Conservation (phyloP, 1,284 basidiomycete species). For the Puccinia polysora region DNA sequence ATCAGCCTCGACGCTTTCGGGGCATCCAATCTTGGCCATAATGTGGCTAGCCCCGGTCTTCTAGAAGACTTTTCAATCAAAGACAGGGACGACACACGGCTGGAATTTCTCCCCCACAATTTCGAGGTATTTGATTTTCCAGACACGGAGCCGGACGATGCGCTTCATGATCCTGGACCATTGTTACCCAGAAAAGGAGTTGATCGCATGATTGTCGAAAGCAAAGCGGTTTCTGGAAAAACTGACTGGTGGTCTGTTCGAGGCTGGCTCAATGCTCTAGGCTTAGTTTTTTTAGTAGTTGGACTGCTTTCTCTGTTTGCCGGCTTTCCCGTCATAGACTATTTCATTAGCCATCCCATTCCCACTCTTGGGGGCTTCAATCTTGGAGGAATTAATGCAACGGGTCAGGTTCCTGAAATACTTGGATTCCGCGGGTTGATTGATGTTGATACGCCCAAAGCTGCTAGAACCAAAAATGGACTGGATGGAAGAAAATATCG, state of each 20-base stretch:
- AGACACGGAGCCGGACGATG: conserved; percentile 35
- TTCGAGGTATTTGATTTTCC: conserved; percentile 37
- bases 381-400: conserved; percentile 69
- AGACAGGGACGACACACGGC: conserved; percentile 9
- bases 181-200: conserved; percentile 34
- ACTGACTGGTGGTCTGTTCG: conserved; percentile 23
- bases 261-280: conserved; percentile 41
- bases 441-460: conserved; percentile 66
- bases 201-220: conserved; percentile 41
- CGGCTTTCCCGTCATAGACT: conserved; percentile 55
- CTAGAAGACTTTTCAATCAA: conserved; percentile 17
- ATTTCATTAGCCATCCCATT: conserved; percentile 50
- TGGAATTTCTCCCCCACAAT: conserved; percentile 36
- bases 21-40: background rate
- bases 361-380: conserved; percentile 59
- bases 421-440: conserved; percentile 68
- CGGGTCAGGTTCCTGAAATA: conserved; percentile 64
- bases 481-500: conserved; percentile 49
- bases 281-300: conserved; percentile 18
- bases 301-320: conserved; percentile 47
- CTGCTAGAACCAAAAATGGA: conserved; percentile 47
- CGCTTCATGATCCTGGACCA: conserved; percentile 39
- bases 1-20: background rate
- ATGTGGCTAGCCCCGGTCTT: background rate
- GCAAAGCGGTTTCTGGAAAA: conserved; percentile 20